These are phyloP conservation scores for Knoxdaviesia proteae DNA, from an alignment of 2,329 filamentous ascomycete genomes.

Conservation along the genomic window DNA sequence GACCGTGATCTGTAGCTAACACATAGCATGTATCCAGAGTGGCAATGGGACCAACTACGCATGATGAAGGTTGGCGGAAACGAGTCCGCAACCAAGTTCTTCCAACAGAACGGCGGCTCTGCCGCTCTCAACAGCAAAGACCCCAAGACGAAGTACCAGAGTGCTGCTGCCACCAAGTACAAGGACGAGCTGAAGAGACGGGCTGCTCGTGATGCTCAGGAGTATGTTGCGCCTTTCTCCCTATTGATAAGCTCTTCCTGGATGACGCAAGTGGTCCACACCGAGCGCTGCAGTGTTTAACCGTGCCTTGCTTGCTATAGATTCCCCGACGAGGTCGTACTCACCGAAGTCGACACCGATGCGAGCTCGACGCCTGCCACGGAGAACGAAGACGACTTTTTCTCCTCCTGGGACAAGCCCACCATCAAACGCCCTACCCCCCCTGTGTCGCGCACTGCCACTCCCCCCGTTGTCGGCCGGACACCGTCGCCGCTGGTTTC, in stretches of 20 bases:
- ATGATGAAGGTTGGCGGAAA: conserved; percentile 98
- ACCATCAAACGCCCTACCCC: conserved; percentile 92
- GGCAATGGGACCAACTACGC: conserved; percentile 97
- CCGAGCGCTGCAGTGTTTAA: not conserved
- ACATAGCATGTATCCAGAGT: conserved; percentile 32
- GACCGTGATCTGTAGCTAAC: no score
- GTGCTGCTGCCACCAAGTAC: conserved; percentile 83
- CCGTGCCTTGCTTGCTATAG: conserved; percentile 20
- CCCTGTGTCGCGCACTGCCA: conserved; percentile 72
- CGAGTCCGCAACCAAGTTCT: conserved; percentile 94
- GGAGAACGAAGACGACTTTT: conserved; percentile 90
- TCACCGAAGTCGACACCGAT: conserved; percentile 54
- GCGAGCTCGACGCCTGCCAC: conserved; percentile 57
- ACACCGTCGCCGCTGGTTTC: conserved; percentile 82
- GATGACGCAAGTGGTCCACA: not conserved
- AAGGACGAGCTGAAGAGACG: conserved; percentile 88
- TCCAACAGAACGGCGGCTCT: conserved; percentile 86
- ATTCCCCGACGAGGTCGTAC: conserved; percentile 66
- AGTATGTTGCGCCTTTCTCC: conserved; percentile 32
- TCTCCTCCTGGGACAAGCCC: conserved; percentile 97
- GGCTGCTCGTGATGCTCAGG: conserved; percentile 61
- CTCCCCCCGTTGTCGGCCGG: conserved; percentile 60
- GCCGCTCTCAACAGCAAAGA: conserved; percentile 93
- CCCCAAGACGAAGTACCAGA: conserved; percentile 90
- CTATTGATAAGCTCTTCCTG: not conserved